Base-by-base conservation (phyloP, 1,284 basidiomycete genomes). In the Anthracocystis setariae region DNA sequence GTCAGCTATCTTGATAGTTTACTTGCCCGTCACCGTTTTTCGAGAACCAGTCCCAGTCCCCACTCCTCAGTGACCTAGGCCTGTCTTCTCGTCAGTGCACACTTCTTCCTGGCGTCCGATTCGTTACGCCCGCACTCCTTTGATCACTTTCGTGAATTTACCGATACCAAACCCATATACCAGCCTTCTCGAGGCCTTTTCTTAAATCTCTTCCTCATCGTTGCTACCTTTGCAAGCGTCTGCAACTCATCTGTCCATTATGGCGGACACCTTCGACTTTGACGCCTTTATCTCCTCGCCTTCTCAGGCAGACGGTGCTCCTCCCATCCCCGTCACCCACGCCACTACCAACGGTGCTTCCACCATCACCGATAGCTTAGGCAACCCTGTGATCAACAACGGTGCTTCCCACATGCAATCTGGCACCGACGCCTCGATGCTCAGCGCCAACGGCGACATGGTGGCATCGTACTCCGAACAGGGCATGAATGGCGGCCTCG, bases 251-350 rank as follows among this genome's bases (percentile, higher is more conserved):
- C 29, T 42, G 25, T 60, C 57, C 23, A 65, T 24, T 10, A 75
- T 75, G 73, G 38, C 61, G 10, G 66, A 66, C 43, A 57, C 69
- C 18, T 75, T 75, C 46, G 73, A 75, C 45, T 75, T 75, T 37
- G 62, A 75, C 59, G 73, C 73, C 24, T 75, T 75, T 61, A 73
- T 73, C 56, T 67, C 71, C 43, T 73, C 66, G 7, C 71, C 71
- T 12, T 61, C 60, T 8, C 65, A 69, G 62, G 61, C 39, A 47
- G 71, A 73, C 32, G 48, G 29, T 32, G 42, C 42, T 20, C 42
- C 20, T 10, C 21, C 46, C 27, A 43, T 56, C 47, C 21, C 48
- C 37, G 12, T 42, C 40, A 50, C 23, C 45, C 56, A 60, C 49
- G 38, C 12, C 38, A 13, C 45, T 33, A 25, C 7, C 32, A 21